phyloP scores from a whole-genome alignment of 1,139 yeast species.

The Saccharomycopsis hybrid region DNA sequence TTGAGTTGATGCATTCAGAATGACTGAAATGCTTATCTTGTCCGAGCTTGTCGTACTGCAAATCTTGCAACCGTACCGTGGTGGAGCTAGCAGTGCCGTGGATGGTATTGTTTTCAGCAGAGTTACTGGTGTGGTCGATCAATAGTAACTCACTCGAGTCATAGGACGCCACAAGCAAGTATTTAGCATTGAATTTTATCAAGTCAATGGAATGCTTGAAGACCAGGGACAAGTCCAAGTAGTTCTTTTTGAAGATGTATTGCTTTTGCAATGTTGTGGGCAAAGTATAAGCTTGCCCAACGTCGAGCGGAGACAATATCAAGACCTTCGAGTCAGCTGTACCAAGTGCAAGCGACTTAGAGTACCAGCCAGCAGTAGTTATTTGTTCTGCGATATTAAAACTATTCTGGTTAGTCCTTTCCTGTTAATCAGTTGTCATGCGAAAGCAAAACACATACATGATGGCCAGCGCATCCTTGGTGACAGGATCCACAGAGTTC shows the following conservation, averaged over 20 bases:
- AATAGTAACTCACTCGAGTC: background rate
- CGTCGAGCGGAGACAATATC: background rate
- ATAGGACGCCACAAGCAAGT: constrained; percentile 4
- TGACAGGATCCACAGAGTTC: background rate
- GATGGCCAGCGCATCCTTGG: constrained; percentile 3
- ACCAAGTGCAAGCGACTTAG: background rate
- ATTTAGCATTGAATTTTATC: constrained; percentile 1
- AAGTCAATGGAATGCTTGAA: constrained; percentile 1
- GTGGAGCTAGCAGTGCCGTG: background rate
- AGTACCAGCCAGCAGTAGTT: background rate
- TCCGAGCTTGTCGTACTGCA: background rate
- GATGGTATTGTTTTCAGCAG: too few species aligned
- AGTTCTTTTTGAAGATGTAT: background rate
- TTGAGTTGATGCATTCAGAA: constrained; percentile 1
- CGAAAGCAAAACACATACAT: background rate
- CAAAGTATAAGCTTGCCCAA: background rate
- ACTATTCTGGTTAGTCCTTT: too few species aligned
- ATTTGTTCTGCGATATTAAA: background rate
- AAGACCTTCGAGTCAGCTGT: background rate
- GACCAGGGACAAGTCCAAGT: background rate
- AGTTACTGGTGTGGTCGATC: constrained; percentile 2
- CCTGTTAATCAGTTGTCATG: background rate
- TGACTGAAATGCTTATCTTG: too few species aligned
- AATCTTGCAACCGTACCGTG: background rate
- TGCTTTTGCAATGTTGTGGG: constrained; percentile 7